A percentile compares a stretch with the other conserved stretches of the same genome.
phyloP scores from a whole-genome alignment of 2,329 filamentous ascomycete species.

The Mariannaea elegans region DNA sequence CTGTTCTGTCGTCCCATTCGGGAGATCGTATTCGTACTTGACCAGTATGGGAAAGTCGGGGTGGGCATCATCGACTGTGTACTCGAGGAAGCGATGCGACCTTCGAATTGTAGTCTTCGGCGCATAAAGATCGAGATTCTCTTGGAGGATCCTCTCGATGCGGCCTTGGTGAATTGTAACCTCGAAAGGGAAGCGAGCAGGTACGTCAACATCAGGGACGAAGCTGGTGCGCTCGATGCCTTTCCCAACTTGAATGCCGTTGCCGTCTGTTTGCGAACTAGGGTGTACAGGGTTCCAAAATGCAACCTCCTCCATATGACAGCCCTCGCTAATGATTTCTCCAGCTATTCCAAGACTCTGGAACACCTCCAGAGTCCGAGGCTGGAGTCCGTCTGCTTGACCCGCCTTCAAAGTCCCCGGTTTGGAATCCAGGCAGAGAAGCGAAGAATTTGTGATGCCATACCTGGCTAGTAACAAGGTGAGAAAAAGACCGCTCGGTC shows the following conservation, averaged over 20 bases:
- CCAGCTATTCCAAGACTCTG: constrained; percentile 1
- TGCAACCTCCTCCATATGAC: constrained; percentile 4
- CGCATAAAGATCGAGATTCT: constrained; percentile 1
- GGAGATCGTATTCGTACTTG: too few relatives aligned
- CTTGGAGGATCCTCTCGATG: constrained; percentile 6
- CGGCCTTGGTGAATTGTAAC: constrained; percentile 5
- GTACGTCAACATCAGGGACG: neutral
- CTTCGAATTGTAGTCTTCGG: neutral
- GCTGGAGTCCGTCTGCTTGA: constrained; percentile 5
- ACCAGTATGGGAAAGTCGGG: too few relatives aligned
- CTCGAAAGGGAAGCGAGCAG: neutral
- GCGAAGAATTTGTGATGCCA: neutral
- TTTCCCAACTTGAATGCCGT: too few relatives aligned
- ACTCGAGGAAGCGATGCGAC: too few relatives aligned
- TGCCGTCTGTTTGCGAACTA: neutral
- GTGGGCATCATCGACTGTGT: too few relatives aligned
- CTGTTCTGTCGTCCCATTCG: too few relatives aligned
- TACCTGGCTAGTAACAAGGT: constrained; percentile 4
- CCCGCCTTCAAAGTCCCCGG: constrained; percentile 1
- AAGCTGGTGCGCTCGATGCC: constrained; percentile 2
- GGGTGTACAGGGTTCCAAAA: constrained; percentile 1
- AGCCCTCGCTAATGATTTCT: constrained; percentile 4
- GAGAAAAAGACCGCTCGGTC: neutral
- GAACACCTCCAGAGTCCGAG: constrained; percentile 3
- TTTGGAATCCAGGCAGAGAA: constrained; percentile 2